Conservation (phyloP, 768 basidiomycete genomes). For the Leccinellum rugosiceps region DNA sequence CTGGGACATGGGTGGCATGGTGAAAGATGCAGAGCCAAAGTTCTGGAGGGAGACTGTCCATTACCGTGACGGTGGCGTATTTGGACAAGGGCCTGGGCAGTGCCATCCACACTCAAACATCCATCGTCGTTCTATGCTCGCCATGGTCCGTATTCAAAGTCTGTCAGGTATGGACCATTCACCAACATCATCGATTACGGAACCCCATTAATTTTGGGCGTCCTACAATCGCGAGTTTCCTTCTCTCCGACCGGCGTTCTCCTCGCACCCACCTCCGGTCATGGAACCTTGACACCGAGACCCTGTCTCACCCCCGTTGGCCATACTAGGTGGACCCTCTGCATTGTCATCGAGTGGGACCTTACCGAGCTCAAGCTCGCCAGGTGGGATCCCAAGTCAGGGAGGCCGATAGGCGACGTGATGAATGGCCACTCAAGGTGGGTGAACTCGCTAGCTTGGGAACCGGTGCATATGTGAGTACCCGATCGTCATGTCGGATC, state of each 20-base stretch:
- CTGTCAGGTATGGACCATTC: constrained; percentile 46
- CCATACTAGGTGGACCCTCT: constrained; percentile 94
- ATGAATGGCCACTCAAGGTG: constrained; percentile 94
- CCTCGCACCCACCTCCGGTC: constrained; percentile 67
- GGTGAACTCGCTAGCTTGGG: constrained; percentile 94
- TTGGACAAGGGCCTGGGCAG: no score
- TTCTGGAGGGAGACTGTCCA: background rate
- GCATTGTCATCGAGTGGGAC: constrained; percentile 98
- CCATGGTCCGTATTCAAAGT: no score
- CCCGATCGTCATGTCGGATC: constrained; percentile 1
- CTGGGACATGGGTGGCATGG: background rate
- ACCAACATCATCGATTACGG: constrained; percentile 1
- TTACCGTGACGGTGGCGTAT: no score
- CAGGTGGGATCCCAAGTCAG: constrained; percentile 93
- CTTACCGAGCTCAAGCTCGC: constrained; percentile 87
- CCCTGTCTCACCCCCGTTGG: constrained; percentile 81
- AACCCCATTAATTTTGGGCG: background rate
- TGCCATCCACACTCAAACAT: no score
- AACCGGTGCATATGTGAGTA: constrained; percentile 87
- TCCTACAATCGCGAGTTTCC: constrained; percentile 32
- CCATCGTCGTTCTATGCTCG: no score
- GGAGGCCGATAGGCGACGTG: constrained; percentile 86
- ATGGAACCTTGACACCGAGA: constrained; percentile 94
- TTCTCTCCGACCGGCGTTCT: constrained; percentile 91
- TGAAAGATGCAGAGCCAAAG: background rate